Evolutionary conservation across 1,139 yeast species (phyloP).

Genomic region (Suhomyces bribrorum): DNA sequence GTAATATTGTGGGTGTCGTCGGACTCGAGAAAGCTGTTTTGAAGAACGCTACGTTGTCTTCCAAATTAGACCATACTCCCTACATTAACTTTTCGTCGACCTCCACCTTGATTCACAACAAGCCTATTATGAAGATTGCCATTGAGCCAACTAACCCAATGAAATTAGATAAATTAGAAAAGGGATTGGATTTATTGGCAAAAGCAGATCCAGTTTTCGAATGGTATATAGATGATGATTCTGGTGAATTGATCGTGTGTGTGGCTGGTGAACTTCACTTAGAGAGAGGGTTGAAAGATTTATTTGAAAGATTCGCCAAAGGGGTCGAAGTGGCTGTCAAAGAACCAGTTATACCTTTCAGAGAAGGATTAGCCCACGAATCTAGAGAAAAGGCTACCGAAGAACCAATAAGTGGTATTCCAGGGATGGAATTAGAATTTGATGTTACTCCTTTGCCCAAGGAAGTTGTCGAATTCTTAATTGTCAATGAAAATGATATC

Average conservation of each 20-base stretch:
- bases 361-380: slow-evolving; percentile 71
- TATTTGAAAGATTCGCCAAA: slow-evolving; percentile 83
- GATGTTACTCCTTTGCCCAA: slow-evolving; percentile 61
- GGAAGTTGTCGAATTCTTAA: slow-evolving; percentile 51
- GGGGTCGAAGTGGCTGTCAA: slow-evolving; percentile 84
- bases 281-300: slow-evolving; percentile 86
- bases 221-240: slow-evolving; percentile 74
- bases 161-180: slow-evolving; percentile 71
- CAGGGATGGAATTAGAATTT: slow-evolving; percentile 52
- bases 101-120: slow-evolving; percentile 57
- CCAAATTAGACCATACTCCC: slow-evolving; percentile 49
- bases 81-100: slow-evolving; percentile 71
- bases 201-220: slow-evolving; percentile 94
- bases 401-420: slow-evolving; percentile 19
- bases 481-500: slow-evolving; percentile 44
- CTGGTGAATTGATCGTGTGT: slow-evolving; percentile 87
- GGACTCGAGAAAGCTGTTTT: slow-evolving; percentile 82
- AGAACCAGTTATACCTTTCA: slow-evolving; percentile 91
- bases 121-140: slow-evolving; percentile 91
- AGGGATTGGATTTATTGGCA: slow-evolving; percentile 75
- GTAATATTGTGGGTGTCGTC: slow-evolving; percentile 91
- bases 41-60: slow-evolving; percentile 81
- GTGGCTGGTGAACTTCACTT: slow-evolving; percentile 96
- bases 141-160: slow-evolving; percentile 89
- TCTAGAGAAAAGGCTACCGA: slow-evolving; percentile 4